Conservation (phyloP, 139 green algal species). For the Volvox africanus region DNA sequence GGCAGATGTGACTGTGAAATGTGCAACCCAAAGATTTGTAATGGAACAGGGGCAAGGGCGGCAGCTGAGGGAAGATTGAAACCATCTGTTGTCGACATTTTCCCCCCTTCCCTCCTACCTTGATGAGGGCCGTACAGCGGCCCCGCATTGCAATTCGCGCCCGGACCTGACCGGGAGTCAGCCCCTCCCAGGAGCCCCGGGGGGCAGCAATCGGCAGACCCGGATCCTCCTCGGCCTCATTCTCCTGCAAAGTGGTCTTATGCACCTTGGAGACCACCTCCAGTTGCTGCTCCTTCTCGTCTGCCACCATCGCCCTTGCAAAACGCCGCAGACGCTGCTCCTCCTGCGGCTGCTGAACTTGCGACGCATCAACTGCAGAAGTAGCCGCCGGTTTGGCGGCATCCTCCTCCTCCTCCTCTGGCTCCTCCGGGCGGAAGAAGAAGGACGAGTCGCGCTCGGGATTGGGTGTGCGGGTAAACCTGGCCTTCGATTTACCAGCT, state of each 20-base stretch:
- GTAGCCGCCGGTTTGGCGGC: too few species aligned
- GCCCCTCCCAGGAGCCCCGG: not conserved
- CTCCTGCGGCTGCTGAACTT: not conserved
- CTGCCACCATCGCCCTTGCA: too few species aligned
- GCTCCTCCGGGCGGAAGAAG: conserved; percentile 36
- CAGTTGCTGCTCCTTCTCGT: too few species aligned
- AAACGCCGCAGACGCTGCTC: not conserved
- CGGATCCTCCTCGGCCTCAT: too few species aligned
- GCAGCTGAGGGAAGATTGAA: too few species aligned
- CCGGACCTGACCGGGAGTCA: conserved; percentile 37
- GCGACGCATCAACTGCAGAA: not conserved
- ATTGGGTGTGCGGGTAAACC: not conserved
- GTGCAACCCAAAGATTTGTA: too few species aligned
- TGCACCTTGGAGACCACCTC: too few species aligned
- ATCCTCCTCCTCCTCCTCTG: not conserved
- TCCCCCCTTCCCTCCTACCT: conserved; percentile 32
- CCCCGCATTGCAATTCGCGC: conserved; percentile 53
- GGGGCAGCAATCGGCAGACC: not conserved
- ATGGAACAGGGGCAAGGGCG: too few species aligned
- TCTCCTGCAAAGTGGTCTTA: too few species aligned
- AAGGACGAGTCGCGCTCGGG: conserved; percentile 34
- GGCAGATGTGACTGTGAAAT: too few species aligned
- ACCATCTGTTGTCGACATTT: too few species aligned
- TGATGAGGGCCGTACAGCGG: conserved; percentile 73
- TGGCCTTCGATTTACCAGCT: too few species aligned